These are phyloP conservation scores for Tagetes erecta DNA, from an alignment of 129 eudicot species.

Conservation along the genomic window DNA sequence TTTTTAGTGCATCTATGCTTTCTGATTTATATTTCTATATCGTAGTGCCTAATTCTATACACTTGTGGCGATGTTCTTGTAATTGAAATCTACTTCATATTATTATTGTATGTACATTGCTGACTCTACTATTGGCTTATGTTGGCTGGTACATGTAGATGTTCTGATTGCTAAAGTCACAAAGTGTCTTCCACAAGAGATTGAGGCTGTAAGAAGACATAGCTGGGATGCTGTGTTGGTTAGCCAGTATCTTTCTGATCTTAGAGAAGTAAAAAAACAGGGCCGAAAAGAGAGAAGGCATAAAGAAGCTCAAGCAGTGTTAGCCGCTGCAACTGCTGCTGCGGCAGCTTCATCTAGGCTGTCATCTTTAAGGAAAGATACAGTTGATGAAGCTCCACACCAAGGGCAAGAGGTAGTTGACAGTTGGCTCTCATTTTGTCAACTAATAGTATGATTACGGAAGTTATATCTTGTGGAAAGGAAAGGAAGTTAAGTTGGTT, in stretches of 20 bases:
- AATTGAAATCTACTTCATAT: background rate
- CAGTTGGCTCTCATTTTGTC: conserved; percentile 2
- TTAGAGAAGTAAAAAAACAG: conserved; percentile 82
- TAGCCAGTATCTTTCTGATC: conserved; percentile 74
- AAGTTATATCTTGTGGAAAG: background rate
- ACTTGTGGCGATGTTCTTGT: conserved; percentile 10
- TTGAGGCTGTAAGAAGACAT: conserved; percentile 55
- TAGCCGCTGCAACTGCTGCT: conserved; percentile 98
- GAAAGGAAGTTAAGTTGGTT: background rate
- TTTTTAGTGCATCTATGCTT: conserved; percentile 13
- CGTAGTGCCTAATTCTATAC: background rate
- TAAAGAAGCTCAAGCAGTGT: conserved; percentile 93
- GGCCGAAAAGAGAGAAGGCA: conserved; percentile 92
- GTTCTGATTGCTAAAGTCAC: conserved; percentile 65
- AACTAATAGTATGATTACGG: background rate
- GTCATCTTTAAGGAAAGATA: conserved; percentile 87
- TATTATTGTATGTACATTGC: background rate
- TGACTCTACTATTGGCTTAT: conserved; percentile 2
- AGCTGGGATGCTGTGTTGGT: conserved; percentile 89
- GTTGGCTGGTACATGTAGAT: conserved; percentile 49
- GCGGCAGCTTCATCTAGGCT: conserved; percentile 94
- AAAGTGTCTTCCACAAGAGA: conserved; percentile 64
- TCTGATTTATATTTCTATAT: background rate
- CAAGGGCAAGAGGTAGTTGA: conserved; percentile 59
- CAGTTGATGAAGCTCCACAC: conserved; percentile 55